Percentiles rank a stretch among this genome's conserved stretches.
Conservation (phyloP, 106 monocot genomes). For the Apostasia shenzhenica region DNA sequence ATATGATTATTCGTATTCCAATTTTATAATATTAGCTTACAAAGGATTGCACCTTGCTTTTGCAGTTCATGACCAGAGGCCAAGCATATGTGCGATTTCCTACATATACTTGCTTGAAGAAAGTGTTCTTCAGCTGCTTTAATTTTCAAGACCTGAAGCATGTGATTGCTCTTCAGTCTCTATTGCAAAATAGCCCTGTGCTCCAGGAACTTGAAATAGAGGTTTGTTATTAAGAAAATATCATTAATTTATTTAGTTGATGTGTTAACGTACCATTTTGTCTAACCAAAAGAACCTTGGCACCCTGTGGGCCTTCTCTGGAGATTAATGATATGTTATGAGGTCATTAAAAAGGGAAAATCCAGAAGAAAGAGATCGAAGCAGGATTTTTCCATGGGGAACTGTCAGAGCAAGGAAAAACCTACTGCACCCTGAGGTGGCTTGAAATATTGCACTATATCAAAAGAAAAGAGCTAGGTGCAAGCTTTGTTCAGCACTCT, state of each 20-base stretch:
- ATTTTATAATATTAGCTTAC: too few species aligned
- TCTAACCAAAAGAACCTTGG: neutral
- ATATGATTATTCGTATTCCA: too few species aligned
- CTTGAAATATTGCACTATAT: too few species aligned
- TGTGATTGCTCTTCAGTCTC: neutral
- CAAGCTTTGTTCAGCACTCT: too few species aligned
- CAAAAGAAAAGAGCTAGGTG: too few species aligned
- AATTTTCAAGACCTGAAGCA: constrained; percentile 13
- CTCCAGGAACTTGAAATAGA: constrained; percentile 11
- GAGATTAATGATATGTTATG: too few species aligned
- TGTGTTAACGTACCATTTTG: neutral
- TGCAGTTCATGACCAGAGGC: constrained; percentile 9
- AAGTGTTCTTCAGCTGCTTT: constrained; percentile 2
- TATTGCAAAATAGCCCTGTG: constrained; percentile 1
- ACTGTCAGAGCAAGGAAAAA: too few species aligned
- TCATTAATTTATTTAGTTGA: neutral
- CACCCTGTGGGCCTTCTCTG: neutral
- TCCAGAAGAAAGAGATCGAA: too few species aligned
- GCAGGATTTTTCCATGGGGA: too few species aligned
- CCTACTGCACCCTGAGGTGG: too few species aligned
- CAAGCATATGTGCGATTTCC: constrained; percentile 4
- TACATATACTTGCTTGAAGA: constrained; percentile 9
- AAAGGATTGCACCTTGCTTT: neutral
- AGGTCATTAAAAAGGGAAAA: too few species aligned
- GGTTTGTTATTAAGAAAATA: neutral